phyloP scores from a whole-genome alignment of 306 rosid species.

The Geum urbanum region DNA sequence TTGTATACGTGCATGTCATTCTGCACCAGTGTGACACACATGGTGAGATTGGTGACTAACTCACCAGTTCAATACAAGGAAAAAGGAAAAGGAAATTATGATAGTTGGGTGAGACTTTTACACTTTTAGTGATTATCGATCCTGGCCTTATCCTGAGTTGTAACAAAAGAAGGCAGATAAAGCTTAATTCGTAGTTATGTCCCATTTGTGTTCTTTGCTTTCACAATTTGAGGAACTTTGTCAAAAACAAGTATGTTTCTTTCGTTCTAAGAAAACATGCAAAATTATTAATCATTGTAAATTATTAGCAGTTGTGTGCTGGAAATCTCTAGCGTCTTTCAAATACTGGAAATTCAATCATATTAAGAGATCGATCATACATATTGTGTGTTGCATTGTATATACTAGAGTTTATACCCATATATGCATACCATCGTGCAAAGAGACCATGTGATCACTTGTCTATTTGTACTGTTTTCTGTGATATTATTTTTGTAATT shows the following conservation, averaged over 20 bases:
- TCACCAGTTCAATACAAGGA: slow-evolving; percentile 16
- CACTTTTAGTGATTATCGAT: slow-evolving; percentile 15
- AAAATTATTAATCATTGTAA: too few relatives aligned
- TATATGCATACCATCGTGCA: too few relatives aligned
- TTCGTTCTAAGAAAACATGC: neutral
- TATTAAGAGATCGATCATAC: too few relatives aligned
- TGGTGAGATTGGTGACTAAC: slow-evolving; percentile 22
- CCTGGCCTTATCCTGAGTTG: slow-evolving; percentile 19
- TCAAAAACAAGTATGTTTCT: slow-evolving; percentile 12
- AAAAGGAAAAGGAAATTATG: slow-evolving; percentile 9
- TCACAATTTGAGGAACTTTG: neutral
- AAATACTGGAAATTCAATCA: too few relatives aligned
- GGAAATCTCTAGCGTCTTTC: too few relatives aligned
- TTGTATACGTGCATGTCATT: slow-evolving; percentile 33
- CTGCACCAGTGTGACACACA: slow-evolving; percentile 39
- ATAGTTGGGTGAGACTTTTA: slow-evolving; percentile 12
- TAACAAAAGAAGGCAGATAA: slow-evolving; percentile 3
- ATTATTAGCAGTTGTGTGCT: too few relatives aligned
- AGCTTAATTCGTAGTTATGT: slow-evolving; percentile 5
- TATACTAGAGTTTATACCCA: too few relatives aligned
- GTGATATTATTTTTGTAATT: too few relatives aligned
- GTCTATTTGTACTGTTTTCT: too few relatives aligned
- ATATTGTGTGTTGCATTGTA: too few relatives aligned
- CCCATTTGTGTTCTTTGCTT: slow-evolving; percentile 29
- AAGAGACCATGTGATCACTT: too few relatives aligned